These are phyloP conservation scores for Naganishia vaughanmartiniae DNA, from an alignment of 768 basidiomycete genomes.

Conservation along the genomic window DNA sequence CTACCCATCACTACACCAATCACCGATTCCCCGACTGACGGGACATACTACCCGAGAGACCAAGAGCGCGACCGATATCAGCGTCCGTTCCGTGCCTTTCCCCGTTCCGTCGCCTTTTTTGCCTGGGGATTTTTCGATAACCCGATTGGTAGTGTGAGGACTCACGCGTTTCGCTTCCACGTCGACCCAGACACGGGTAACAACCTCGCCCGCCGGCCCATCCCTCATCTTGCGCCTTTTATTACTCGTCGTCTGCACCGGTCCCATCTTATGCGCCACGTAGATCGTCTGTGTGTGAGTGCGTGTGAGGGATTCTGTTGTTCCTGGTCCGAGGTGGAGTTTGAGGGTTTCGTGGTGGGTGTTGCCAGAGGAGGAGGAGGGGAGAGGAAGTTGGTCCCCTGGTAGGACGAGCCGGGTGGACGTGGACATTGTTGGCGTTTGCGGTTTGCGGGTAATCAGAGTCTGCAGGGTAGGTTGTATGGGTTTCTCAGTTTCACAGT, in stretches of 20 bases:
- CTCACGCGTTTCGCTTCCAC: slow-evolving; percentile 77
- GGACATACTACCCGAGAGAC: slow-evolving; percentile 79
- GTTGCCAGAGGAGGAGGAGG: neutral
- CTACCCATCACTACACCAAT: slow-evolving; percentile 77
- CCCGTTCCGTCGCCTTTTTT: no score
- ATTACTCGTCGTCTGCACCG: slow-evolving; percentile 34
- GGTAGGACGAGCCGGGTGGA: slow-evolving; percentile 9
- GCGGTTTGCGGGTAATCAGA: no score
- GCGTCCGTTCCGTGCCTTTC: no score
- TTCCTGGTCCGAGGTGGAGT: slow-evolving; percentile 21
- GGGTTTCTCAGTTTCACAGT: neutral
- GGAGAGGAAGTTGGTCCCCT: slow-evolving; percentile 17
- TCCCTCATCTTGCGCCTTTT: slow-evolving; percentile 57
- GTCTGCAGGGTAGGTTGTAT: neutral
- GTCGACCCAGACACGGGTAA: slow-evolving; percentile 85
- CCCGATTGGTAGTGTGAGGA: slow-evolving; percentile 34
- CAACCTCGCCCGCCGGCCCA: slow-evolving; percentile 63
- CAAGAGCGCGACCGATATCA: no score
- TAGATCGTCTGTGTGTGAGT: neutral
- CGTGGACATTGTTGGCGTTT: slow-evolving; percentile 1
- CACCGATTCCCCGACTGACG: slow-evolving; percentile 83
- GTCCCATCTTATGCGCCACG: slow-evolving; percentile 41
- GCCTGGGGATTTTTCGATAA: neutral
- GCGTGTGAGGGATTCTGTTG: neutral
- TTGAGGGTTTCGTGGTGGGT: neutral